phyloP scores from a whole-genome alignment of 306 rosid species.

The Hippophae tibetana region DNA sequence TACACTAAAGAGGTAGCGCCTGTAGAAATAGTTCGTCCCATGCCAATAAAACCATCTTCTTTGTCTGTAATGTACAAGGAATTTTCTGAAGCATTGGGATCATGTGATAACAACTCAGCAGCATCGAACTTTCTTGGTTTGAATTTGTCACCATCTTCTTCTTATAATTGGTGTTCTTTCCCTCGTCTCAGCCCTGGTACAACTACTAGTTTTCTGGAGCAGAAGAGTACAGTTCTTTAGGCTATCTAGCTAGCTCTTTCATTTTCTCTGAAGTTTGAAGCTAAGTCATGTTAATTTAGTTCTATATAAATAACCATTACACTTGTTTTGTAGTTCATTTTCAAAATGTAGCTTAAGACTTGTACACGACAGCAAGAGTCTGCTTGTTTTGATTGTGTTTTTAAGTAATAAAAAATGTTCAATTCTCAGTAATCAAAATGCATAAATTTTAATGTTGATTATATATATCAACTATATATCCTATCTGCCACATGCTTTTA shows the following conservation, averaged over 20 bases:
- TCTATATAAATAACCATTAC: too few relatives aligned
- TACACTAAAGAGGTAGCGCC: neutral
- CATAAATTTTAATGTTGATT: too few relatives aligned
- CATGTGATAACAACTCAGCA: neutral
- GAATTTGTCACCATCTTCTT: slow-evolving; percentile 44
- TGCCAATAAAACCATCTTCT: neutral
- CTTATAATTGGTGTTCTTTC: slow-evolving; percentile 34
- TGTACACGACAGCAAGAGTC: too few relatives aligned
- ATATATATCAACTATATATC: too few relatives aligned
- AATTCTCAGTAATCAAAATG: too few relatives aligned
- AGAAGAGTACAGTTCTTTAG: slow-evolving; percentile 19
- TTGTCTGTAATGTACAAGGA: slow-evolving; percentile 24
- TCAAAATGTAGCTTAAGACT: too few relatives aligned
- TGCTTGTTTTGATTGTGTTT: too few relatives aligned
- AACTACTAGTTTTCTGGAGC: slow-evolving; percentile 21
- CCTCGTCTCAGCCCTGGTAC: slow-evolving; percentile 34
- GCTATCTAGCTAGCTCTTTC: neutral
- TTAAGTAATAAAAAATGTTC: too few relatives aligned
- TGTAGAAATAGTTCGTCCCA: neutral
- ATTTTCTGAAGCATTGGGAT: slow-evolving; percentile 19
- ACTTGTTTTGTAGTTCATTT: too few relatives aligned
- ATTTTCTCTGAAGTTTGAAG: neutral
- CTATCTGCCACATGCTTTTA: too few relatives aligned
- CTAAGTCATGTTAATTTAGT: too few relatives aligned
- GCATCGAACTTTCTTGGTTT: slow-evolving; percentile 15